Evolutionary conservation across 192 early-diverging fungal species (phyloP).

Genomic region (Coemansia sp.): DNA sequence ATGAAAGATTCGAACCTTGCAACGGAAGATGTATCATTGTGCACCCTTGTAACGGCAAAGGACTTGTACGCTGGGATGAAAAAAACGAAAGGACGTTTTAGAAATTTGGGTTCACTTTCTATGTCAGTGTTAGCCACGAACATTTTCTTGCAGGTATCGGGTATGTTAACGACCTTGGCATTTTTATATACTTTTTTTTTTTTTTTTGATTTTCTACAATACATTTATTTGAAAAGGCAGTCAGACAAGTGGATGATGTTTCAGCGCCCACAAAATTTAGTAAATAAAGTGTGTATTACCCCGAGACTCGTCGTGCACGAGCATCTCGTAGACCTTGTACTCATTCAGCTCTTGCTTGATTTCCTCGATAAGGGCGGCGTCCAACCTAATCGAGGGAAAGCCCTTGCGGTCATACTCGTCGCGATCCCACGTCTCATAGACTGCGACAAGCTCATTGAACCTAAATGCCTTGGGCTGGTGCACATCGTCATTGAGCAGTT

Average conservation of each 20-base stretch:
- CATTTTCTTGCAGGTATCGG: neutral
- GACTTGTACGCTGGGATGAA: neutral
- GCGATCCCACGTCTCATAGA: constrained; percentile 70
- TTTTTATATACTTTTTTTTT: neutral
- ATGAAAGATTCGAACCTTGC: neutral
- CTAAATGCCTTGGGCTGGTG: constrained; percentile 31
- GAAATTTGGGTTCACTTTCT: too few relatives aligned
- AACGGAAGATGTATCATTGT: neutral
- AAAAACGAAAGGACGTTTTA: neutral
- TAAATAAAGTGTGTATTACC: constrained; percentile 74
- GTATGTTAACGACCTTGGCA: neutral
- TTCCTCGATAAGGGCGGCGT: constrained; percentile 78
- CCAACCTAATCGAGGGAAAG: constrained; percentile 77
- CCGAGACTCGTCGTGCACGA: constrained; percentile 79
- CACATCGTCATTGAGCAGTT: neutral
- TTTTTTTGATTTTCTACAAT: neutral
- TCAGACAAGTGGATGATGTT: neutral
- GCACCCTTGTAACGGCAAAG: neutral
- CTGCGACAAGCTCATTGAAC: constrained; percentile 58
- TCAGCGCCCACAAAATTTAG: constrained; percentile 22
- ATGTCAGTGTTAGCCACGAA: too few relatives aligned
- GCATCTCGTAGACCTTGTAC: constrained; percentile 92
- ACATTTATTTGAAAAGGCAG: neutral
- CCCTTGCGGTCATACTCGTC: constrained; percentile 88
- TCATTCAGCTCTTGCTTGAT: constrained; percentile 96